phyloP scores from a whole-genome alignment of 2,329 filamentous ascomycete genomes.

The Trichophyton verrucosum region DNA sequence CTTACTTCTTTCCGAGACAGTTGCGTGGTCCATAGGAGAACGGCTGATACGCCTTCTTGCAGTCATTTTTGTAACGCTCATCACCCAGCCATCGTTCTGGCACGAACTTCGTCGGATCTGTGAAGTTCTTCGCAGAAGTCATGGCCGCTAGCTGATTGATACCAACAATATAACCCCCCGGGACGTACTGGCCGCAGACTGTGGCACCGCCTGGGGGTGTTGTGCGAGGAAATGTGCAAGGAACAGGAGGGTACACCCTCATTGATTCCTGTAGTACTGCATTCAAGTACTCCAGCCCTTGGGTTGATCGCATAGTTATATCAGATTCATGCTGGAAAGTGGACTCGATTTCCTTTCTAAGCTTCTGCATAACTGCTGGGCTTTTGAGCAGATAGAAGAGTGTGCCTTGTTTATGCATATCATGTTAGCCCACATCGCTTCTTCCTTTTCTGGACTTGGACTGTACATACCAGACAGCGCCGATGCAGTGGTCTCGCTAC shows the following conservation, averaged over 20 bases:
- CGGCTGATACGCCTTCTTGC: constrained; percentile 12
- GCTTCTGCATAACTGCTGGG: neutral
- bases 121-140: constrained; percentile 15
- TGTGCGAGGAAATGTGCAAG: neutral
- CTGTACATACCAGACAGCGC: constrained; percentile 26
- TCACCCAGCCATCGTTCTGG: constrained; percentile 16
- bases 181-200: neutral
- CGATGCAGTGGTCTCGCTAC: constrained; percentile 36
- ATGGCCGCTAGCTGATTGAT: neutral
- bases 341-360: neutral
- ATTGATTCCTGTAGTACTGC: neutral
- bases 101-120: constrained; percentile 13
- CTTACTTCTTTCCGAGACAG: constrained; percentile 15
- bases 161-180: neutral
- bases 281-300: neutral
- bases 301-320: neutral
- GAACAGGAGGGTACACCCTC: neutral
- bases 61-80: constrained; percentile 8
- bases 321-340: neutral
- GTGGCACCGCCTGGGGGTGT: neutral
- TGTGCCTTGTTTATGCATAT: neutral
- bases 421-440: neutral
- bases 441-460: neutral
- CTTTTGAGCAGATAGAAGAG: neutral
- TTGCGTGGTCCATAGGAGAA: constrained; percentile 13